These are phyloP conservation scores for Tuber calosporum DNA, from an alignment of 495 filamentous ascomycete genomes.

Conservation along the genomic window DNA sequence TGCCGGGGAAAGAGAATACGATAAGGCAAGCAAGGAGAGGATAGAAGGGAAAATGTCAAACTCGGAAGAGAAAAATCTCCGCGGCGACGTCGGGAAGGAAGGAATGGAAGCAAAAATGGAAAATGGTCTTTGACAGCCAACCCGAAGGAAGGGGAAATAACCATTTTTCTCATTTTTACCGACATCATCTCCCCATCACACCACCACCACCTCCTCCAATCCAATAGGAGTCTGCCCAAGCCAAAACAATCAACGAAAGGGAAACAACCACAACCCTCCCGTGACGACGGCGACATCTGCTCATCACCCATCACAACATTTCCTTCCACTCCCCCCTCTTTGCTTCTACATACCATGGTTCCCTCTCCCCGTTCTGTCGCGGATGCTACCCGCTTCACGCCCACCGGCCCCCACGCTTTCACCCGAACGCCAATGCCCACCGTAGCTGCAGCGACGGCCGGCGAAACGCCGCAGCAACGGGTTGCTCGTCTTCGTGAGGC, in stretches of 20 bases:
- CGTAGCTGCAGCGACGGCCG: conserved; percentile 41
- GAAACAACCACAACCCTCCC: neutral
- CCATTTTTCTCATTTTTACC: neutral
- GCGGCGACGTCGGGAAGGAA: neutral
- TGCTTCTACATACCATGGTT: conserved; percentile 45
- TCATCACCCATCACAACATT: neutral
- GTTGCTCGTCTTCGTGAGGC: conserved; percentile 78
- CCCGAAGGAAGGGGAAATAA: neutral
- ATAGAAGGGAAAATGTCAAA: neutral
- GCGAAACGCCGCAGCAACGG: conserved; percentile 83
- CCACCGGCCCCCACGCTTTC: conserved; percentile 79
- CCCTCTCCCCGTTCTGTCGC: conserved; percentile 65
- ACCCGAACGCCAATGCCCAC: conserved; percentile 43
- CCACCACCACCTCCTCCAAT: neutral
- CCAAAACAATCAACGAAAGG: neutral
- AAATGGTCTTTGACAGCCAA: neutral
- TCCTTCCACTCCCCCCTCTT: neutral
- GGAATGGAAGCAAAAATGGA: neutral
- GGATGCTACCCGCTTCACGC: conserved; percentile 93
- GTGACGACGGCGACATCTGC: neutral
- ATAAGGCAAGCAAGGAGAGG: neutral
- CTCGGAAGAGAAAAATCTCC: neutral
- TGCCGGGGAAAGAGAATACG: neutral
- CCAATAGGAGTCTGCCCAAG: neutral
- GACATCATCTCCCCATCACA: neutral